Evolutionary conservation across 352 stramenopile genomes (phyloP), one percentile per base, ranked within the genome.

Genomic region (Phytopythium boreale): DNA sequence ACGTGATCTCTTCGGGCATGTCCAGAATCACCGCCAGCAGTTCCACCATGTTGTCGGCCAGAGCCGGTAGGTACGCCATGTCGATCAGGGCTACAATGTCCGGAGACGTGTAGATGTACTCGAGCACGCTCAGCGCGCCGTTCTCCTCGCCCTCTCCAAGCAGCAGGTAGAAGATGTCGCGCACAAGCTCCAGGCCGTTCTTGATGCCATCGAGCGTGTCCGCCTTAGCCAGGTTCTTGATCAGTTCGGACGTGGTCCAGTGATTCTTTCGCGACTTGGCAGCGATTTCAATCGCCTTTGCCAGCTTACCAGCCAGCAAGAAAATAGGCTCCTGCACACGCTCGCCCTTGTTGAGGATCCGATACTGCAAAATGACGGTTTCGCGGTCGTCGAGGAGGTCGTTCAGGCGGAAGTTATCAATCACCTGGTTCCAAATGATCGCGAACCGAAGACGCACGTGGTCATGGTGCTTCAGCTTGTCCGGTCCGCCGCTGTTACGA

Each of bases 381-480:
- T 95, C 87, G 39, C 87, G 84, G 43, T 95, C 85, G 27, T 95
- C 87, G 1, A 95, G 64, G 22, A 95, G 61, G 62, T 95, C 87
- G 37, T 90, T 92, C n/a, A 93, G 47, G 6, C 87, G 84, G 56
- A 95, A 95, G 55, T 84, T 93, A 61, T 87, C 90, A 27, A 95
- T 83, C 49, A 93, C 79, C 69, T 95, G 83, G 68, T 95, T 95
- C 87, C 87, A 95, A 31, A 95, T 87, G 51, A 96, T 90, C 0
- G 84, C 84, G 63, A 94, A 94, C 20, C 86, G 88, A 44, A 95
- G 61, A 2, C 75, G 81, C 19, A 92, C 70, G 43, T 85, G 79
- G 53, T 92, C 82, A 22, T 68, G 67, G 41, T 79, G 70, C 51
- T 65, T 69, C 10, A 80, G 31, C 22, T 79, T 64, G 8, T 67